phyloP scores from a whole-genome alignment of 1,139 yeast genomes.

The Zygosaccharomyces sapae region DNA sequence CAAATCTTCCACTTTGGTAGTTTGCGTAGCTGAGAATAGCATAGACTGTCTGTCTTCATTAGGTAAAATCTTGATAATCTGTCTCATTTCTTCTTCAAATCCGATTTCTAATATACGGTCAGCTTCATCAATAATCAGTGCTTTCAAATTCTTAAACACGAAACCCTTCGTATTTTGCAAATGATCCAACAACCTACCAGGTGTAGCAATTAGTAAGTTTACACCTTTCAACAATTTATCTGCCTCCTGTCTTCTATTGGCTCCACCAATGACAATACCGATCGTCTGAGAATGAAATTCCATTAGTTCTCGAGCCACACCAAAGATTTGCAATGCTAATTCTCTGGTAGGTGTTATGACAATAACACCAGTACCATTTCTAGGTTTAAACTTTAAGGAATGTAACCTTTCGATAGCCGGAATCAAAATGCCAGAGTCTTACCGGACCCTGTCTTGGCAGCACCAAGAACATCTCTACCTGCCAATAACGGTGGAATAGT shows the following conservation, averaged over 20 bases:
- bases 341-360: constrained; percentile 88
- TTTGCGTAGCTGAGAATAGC: constrained; percentile 97
- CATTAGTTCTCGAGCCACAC: constrained; percentile 93
- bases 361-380: constrained; percentile 88
- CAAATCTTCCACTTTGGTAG: constrained; percentile 96
- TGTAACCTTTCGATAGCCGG: constrained; percentile 93
- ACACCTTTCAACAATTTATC: constrained; percentile 93
- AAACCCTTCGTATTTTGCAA: constrained; percentile 93
- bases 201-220: constrained; percentile 89
- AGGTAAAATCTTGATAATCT: constrained; percentile 90
- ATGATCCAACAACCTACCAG: constrained; percentile 95
- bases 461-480: constrained; percentile 93
- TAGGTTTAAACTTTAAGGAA: constrained; percentile 83
- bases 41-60: constrained; percentile 91
- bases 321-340: constrained; percentile 92
- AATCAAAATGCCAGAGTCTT: constrained; percentile 91
- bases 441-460: constrained; percentile 98
- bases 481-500: constrained; percentile 94
- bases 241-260: constrained; percentile 95
- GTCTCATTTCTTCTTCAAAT: constrained; percentile 97
- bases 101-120: constrained; percentile 96
- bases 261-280: constrained; percentile 98
- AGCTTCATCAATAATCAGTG: constrained; percentile 92
- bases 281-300: constrained; percentile 83
- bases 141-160: constrained; percentile 89